Evolutionary conservation across 768 basidiomycete species (phyloP).

Genomic region (Pulveroboletus sp.): DNA sequence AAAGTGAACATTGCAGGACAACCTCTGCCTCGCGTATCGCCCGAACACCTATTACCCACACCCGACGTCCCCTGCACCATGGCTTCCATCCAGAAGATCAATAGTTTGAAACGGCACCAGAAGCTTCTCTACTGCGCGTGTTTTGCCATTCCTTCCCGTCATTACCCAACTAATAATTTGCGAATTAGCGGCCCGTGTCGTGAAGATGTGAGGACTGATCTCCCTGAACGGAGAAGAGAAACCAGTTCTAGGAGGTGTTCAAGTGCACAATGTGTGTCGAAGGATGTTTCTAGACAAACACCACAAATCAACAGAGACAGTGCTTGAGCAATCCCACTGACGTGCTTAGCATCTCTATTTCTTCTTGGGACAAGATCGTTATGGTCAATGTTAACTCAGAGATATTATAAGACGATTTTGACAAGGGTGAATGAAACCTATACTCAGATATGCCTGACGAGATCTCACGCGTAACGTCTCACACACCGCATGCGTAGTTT

Average conservation of each 20-base stretch:
- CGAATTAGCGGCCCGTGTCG: conserved; percentile 44
- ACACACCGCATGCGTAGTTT: conserved; percentile 25
- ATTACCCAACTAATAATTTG: neutral
- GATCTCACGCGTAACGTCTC: neutral
- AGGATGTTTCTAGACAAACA: neutral
- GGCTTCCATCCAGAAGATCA: conserved; percentile 53
- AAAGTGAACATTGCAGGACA: neutral
- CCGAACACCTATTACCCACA: neutral
- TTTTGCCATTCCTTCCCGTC: neutral
- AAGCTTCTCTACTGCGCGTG: conserved; percentile 12
- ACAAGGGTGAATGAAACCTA: conserved; percentile 53
- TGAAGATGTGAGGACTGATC: conserved; percentile 52
- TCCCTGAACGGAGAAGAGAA: conserved; percentile 50
- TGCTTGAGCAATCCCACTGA: conserved; percentile 41
- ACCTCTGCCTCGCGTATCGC: neutral
- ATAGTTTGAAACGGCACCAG: conserved; percentile 41
- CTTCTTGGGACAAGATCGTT: conserved; percentile 55
- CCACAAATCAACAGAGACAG: conserved; percentile 38
- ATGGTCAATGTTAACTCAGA: conserved; percentile 53
- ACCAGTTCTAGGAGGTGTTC: conserved; percentile 50
- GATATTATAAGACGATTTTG: conserved; percentile 49
- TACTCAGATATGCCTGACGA: conserved; percentile 37
- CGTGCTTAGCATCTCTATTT: conserved; percentile 27
- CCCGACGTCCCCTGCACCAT: conserved; percentile 17
- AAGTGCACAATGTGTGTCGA: conserved; percentile 51